Evolutionary conservation across 2,329 filamentous ascomycete species (phyloP), one percentile per base, ranked within the genome.

Genomic region (Penicillium sp.): DNA sequence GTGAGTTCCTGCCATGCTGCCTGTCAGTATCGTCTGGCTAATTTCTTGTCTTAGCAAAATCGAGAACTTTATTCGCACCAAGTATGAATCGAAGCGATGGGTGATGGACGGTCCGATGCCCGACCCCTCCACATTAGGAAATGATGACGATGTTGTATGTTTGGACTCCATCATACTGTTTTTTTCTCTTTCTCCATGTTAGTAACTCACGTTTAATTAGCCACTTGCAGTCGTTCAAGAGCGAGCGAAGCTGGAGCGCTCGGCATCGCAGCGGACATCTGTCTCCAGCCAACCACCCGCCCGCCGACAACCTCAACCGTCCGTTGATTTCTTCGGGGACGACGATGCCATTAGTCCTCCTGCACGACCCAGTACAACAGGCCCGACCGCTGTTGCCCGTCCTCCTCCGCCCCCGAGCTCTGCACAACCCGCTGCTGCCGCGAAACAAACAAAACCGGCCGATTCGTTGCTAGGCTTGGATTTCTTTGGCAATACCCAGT

Each of bases 11-110:
- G 16, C 20, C 7, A 12, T 12, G 1, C 21, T 23, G 28, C 12
- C 20, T 33, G 11, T 23, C 1, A n/a, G 9, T 4, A 11, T 21
- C 23, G n/a, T 18, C 9, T 20, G 21, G 38, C 62, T 66, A 33
- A 66, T 45, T 14, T 2, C 16, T 20, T 24, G 2, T 8, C 51
- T 54, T 59, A 83, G 81, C 64, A 99, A 99, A 82, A 97, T 99
- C 66, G 94, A 99, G 82, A 99, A 97, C 80, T 99, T 99, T 70
- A 97, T 99, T 67, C 87, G 94, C 64, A 99, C 95, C 56, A 99
- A 99, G 76, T 99, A 99, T 74, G 94, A 99, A 73, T 89, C 94
- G 54, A 97, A 96, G 83, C 83, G 95, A 77, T 99, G 94, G 94
- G 89, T 91, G n/a, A 97, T 97, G 92, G 94, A 99, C 60, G 94